These are phyloP conservation scores for Aspergillus viridinutans DNA, from an alignment of 2,329 filamentous ascomycete genomes.

Conservation along the genomic window DNA sequence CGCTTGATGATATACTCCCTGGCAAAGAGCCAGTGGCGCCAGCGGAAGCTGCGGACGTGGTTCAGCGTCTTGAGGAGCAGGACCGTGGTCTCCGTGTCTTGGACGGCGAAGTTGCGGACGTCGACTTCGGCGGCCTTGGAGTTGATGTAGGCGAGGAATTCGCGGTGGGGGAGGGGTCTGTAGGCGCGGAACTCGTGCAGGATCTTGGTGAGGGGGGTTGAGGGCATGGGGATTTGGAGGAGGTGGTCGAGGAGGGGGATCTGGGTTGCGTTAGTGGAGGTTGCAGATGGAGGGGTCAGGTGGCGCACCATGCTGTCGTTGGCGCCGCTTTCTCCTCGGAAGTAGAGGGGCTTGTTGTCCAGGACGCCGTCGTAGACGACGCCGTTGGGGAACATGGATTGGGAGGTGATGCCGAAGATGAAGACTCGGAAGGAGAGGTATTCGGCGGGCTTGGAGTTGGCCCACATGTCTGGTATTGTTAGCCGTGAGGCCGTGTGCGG, in stretches of 20 bases:
- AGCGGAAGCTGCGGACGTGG: constrained; percentile 48
- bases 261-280: constrained; percentile 26
- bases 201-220: constrained; percentile 83
- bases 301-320: constrained; percentile 79
- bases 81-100: constrained; percentile 39
- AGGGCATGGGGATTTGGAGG: constrained; percentile 79
- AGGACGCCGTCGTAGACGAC: constrained; percentile 84
- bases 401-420: constrained; percentile 91
- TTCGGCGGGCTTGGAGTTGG: constrained; percentile 73
- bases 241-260: constrained; percentile 87
- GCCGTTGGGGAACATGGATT: constrained; percentile 90
- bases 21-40: constrained; percentile 48
- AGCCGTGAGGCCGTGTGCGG: background rate
- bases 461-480: constrained; percentile 68
- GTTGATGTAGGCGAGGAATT: constrained; percentile 72
- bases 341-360: constrained; percentile 65
- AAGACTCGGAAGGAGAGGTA: constrained; percentile 93
- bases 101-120: constrained; percentile 34
- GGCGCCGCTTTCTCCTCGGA: constrained; percentile 88
- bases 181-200: constrained; percentile 72
- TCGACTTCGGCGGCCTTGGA: constrained; percentile 47
- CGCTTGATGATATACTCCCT: constrained; percentile 47
- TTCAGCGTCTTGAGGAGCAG: constrained; percentile 44
- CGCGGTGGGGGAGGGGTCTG: constrained; percentile 80
- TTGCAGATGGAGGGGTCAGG: background rate